phyloP scores from a whole-genome alignment of 768 basidiomycete species.

The Albatrellus ellisii region DNA sequence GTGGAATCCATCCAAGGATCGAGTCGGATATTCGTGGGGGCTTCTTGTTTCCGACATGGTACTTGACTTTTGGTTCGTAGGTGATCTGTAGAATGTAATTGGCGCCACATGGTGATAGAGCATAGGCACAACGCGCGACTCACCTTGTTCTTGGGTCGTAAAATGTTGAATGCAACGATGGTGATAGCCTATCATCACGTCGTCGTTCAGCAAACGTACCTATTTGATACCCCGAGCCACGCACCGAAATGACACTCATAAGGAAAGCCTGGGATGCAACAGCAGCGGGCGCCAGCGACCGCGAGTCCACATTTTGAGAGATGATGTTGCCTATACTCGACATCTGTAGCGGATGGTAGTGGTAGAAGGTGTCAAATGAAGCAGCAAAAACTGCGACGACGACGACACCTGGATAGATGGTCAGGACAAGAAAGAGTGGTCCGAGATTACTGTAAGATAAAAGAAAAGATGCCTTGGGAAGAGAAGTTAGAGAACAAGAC shows the following conservation, averaged over 20 bases:
- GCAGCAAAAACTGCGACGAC: too few relatives aligned
- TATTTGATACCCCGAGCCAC: constrained; percentile 17
- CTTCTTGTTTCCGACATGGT: constrained; percentile 62
- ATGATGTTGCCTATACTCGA: constrained; percentile 22
- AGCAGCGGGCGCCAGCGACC: constrained; percentile 70
- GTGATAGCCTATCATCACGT: constrained; percentile 38
- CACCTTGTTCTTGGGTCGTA: constrained; percentile 87
- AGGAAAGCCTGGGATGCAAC: constrained; percentile 67
- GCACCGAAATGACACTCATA: constrained; percentile 62
- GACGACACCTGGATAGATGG: too few relatives aligned
- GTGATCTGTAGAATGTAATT: constrained; percentile 39
- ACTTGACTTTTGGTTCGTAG: constrained; percentile 92
- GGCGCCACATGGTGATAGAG: background rate
- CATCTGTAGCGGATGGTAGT: too few relatives aligned
- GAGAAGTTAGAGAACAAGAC: too few relatives aligned
- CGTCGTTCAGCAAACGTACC: background rate
- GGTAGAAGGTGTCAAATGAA: too few relatives aligned
- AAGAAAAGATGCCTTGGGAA: too few relatives aligned
- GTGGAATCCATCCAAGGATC: constrained; percentile 82
- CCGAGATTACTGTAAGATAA: too few relatives aligned
- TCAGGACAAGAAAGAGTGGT: too few relatives aligned
- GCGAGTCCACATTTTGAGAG: constrained; percentile 20
- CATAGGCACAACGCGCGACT: constrained; percentile 7
- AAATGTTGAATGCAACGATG: constrained; percentile 63
- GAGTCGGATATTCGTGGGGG: constrained; percentile 77